Base-by-base conservation (phyloP, 352 stramenopile species). In the Globisporangium spinosum region DNA sequence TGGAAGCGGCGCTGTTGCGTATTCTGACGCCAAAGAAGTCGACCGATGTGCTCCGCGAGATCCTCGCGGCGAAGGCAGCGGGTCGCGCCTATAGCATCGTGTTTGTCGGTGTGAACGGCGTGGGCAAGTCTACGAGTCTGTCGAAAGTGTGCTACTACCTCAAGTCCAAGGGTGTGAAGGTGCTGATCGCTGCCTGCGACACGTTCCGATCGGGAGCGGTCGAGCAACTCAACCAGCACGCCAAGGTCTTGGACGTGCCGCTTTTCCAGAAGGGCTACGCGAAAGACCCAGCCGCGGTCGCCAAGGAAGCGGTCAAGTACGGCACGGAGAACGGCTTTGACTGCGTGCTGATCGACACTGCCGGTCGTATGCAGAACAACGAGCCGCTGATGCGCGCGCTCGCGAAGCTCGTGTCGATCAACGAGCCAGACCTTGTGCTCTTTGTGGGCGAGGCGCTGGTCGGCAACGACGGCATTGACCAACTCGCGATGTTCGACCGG, bases 71-170 rank as follows among this genome's bases (percentile, higher is more conserved):
- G 12, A 97, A 93, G 72, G 85, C 81, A 6, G 77, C 89, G 51
- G 86, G 89, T 38, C 86, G 85, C 67, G 91, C 96, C n/a, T 99
- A 98, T 82, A 97, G 94, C 59, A 99, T 99, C 76, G 95, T 98
- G 3, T 99, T 99, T 75, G 94, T 99, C 17, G 98, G 98, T 38
- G 98, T 99, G 38, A 99, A 99, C 77, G 98, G 98, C 60, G 95
- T 99, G 54, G 97, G 97, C 67, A 99, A 99, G 79, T 98, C 91
- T n/a, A 99, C 98, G 7, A 98, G 89, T 66, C 79, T 99, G 51
- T 98, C 97, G 58, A 99, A 99, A 77, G 93, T 99, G 65, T 98
- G 94, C 66, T 99, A 99, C 82, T 99, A 99, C 77, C 87, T 99
- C 53, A 99, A 99, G 78, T 93, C 90, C 13, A 98, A 99, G 73